phyloP scores from a whole-genome alignment of 75 land plant species.

The Pinus tabuliformis region DNA sequence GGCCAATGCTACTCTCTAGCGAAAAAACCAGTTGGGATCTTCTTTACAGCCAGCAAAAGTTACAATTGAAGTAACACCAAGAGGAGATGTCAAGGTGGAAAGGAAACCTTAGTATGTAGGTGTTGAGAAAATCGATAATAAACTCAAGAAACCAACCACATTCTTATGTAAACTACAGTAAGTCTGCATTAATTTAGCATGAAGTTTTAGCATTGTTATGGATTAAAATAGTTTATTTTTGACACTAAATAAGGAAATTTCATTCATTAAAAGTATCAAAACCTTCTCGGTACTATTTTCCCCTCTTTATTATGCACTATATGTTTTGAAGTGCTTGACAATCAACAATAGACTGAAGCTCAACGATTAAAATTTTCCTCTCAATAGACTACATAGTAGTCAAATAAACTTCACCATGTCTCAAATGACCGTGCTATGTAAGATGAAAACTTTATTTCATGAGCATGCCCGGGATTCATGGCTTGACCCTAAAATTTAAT shows the following conservation, averaged over 20 bases:
- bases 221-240: too few relatives aligned
- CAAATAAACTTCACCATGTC: too few relatives aligned
- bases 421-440: too few relatives aligned
- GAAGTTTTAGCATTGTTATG: neutral
- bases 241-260: too few relatives aligned
- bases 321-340: neutral
- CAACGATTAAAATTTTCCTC: too few relatives aligned
- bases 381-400: too few relatives aligned
- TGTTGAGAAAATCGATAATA: slow-evolving; percentile 74
- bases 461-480: neutral
- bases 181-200: slow-evolving; percentile 14
- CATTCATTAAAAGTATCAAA: too few relatives aligned
- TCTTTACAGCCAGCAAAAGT: neutral
- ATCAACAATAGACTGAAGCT: neutral
- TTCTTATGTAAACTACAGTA: slow-evolving; percentile 94
- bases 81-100: slow-evolving; percentile 25
- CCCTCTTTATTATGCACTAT: neutral
- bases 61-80: neutral
- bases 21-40: slow-evolving; percentile 32
- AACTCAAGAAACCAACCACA: slow-evolving; percentile 87
- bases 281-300: neutral
- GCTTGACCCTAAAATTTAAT: neutral
- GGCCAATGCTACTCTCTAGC: slow-evolving; percentile 25
- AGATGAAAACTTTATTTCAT: too few relatives aligned
- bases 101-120: slow-evolving; percentile 40